phyloP scores from a whole-genome alignment of 345 rosid genomes.

The Erucastrum elatum region DNA sequence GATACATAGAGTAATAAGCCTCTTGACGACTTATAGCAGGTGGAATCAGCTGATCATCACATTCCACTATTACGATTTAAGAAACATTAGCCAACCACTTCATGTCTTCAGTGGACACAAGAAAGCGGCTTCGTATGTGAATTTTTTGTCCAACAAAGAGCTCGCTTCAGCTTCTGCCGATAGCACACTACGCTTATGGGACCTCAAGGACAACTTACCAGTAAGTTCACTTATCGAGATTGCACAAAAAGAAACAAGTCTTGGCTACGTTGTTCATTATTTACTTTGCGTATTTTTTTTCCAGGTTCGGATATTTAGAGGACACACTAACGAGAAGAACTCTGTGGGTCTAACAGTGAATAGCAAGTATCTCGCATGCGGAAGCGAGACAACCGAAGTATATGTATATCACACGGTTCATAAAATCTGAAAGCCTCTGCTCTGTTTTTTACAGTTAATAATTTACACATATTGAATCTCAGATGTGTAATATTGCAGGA shows the following conservation, averaged over 20 bases:
- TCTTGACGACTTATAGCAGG: constrained; percentile 56
- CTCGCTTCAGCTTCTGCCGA: constrained; percentile 99
- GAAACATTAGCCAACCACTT: constrained; percentile 80
- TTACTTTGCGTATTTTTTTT: not conserved
- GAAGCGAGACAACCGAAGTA: constrained; percentile 97
- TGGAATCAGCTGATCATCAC: constrained; percentile 95
- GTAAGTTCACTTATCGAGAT: constrained; percentile 39
- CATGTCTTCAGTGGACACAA: constrained; percentile 92
- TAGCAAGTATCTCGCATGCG: constrained; percentile 84
- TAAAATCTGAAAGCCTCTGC: constrained; percentile 10
- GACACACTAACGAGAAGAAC: constrained; percentile 97
- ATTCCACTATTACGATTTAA: constrained; percentile 88
- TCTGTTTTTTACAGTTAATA: not conserved
- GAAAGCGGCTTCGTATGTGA: constrained; percentile 94
- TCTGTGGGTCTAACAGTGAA: constrained; percentile 91
- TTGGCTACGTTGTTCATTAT: constrained; percentile 14
- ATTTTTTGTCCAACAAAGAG: constrained; percentile 87
- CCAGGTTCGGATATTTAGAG: constrained; percentile 86
- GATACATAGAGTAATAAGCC: no score
- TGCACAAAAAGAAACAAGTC: no score
- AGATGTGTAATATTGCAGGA: constrained; percentile 51
- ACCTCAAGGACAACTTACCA: constrained; percentile 81
- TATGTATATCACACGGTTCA: constrained; percentile 90
- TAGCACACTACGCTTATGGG: constrained; percentile 93
- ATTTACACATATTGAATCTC: not conserved